These are phyloP conservation scores for Fabrea salina DNA, from an alignment of 169 alveolate genomes.

Conservation along the genomic window DNA sequence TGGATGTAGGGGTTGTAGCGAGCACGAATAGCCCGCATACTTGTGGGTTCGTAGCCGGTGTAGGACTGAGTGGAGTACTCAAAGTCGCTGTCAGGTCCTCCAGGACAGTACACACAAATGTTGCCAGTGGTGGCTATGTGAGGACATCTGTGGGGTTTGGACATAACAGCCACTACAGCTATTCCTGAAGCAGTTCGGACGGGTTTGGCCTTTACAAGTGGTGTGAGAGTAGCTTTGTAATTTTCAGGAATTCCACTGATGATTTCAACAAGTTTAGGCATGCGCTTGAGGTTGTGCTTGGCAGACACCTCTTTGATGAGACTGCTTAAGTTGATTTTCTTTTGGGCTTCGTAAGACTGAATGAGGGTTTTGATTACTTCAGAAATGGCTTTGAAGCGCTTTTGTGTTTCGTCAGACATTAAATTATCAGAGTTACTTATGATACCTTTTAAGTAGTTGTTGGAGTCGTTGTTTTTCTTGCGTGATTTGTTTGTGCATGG, in stretches of 20 bases:
- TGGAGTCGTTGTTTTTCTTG: too few species aligned
- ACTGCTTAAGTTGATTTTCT: background rate
- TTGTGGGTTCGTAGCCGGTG: slow-evolving; percentile 89
- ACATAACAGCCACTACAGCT: slow-evolving; percentile 88
- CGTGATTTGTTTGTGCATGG: too few species aligned
- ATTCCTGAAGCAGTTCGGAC: slow-evolving; percentile 86
- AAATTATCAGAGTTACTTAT: too few species aligned
- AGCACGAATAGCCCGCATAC: slow-evolving; percentile 88
- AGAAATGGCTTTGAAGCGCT: slow-evolving; percentile 24
- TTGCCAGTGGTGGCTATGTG: slow-evolving; percentile 85
- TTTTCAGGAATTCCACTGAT: slow-evolving; percentile 80
- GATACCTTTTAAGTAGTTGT: too few species aligned
- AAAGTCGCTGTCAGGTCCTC: slow-evolving; percentile 89
- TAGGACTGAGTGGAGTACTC: slow-evolving; percentile 83
- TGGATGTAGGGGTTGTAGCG: slow-evolving; percentile 82
- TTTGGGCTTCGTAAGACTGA: background rate
- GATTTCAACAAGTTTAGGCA: slow-evolving; percentile 84
- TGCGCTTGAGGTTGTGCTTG: slow-evolving; percentile 62
- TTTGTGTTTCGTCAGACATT: too few species aligned
- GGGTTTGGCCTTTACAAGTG: slow-evolving; percentile 81
- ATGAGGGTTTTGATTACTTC: slow-evolving; percentile 11
- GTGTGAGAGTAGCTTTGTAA: slow-evolving; percentile 78
- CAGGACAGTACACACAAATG: slow-evolving; percentile 87
- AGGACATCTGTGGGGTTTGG: slow-evolving; percentile 88
- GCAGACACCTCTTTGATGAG: slow-evolving; percentile 67